Conservation (phyloP, 768 basidiomycete species). For the Cubamyces lactineus region DNA sequence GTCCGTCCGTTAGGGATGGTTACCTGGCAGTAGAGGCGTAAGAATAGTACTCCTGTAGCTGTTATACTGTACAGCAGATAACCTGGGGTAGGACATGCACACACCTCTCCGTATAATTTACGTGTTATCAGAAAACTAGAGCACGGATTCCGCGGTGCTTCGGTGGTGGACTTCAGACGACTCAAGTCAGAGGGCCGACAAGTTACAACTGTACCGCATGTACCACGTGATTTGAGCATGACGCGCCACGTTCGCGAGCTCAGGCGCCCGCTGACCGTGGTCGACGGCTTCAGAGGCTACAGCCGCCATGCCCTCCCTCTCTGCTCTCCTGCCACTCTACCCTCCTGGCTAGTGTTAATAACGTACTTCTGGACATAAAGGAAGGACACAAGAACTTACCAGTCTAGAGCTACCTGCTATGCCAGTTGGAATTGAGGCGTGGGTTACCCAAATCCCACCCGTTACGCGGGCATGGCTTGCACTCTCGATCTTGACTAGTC, state of each 20-base stretch:
- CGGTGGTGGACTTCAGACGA: no score
- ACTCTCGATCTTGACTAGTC: constrained; percentile 75
- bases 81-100: no score
- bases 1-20: no score
- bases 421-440: constrained; percentile 87
- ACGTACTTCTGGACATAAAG: neutral
- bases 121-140: no score
- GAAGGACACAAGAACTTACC: neutral
- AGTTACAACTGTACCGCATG: no score
- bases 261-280: constrained; percentile 12
- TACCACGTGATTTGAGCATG: constrained; percentile 16
- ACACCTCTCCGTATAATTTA: no score
- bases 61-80: no score
- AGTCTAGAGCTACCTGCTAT: constrained; percentile 38
- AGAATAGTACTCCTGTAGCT: no score
- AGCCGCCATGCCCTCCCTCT: constrained; percentile 10
- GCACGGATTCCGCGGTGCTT: no score
- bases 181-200: no score
- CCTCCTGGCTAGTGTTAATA: neutral
- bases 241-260: constrained; percentile 24
- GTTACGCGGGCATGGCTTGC: constrained; percentile 87
- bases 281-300: neutral
- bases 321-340: neutral
- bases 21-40: no score
- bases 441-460: constrained; percentile 91